phyloP scores from a whole-genome alignment of 768 basidiomycete species.

The Sporobolomyces roseus region DNA sequence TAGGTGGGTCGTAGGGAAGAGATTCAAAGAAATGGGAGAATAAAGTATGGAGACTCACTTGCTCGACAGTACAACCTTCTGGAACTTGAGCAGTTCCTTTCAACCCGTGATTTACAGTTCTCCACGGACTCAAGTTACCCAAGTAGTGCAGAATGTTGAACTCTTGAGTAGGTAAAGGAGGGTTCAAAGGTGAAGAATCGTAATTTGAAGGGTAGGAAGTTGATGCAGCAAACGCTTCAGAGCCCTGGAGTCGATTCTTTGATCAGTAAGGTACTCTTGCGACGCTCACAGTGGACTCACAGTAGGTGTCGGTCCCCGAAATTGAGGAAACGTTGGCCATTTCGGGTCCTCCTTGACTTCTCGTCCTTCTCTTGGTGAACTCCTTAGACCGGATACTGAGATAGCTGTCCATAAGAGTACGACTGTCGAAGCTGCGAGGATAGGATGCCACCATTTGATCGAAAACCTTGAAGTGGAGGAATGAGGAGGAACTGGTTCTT shows the following conservation, averaged over 20 bases:
- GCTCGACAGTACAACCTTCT: constrained; percentile 25
- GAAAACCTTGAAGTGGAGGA: background rate
- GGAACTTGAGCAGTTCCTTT: constrained; percentile 18
- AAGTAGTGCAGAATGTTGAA: constrained; percentile 36
- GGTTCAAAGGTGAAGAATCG: constrained; percentile 31
- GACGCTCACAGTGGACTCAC: background rate
- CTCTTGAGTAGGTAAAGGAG: constrained; percentile 5
- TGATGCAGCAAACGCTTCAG: constrained; percentile 32
- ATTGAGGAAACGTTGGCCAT: constrained; percentile 21
- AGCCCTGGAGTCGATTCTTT: background rate
- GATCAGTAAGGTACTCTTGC: background rate
- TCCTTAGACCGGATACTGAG: background rate
- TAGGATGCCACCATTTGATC: constrained; percentile 7
- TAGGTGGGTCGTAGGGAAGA: too few species aligned
- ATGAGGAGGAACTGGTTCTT: background rate
- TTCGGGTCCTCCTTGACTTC: constrained; percentile 9
- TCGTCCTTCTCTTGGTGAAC: too few species aligned
- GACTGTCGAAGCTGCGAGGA: constrained; percentile 1
- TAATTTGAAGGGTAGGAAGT: constrained; percentile 28
- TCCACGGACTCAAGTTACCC: constrained; percentile 38
- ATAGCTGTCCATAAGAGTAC: background rate
- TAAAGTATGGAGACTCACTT: constrained; percentile 14
- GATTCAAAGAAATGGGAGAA: background rate
- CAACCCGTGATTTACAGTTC: constrained; percentile 32
- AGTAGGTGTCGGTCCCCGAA: constrained; percentile 30